These are phyloP conservation scores for Leishmania aethiopica DNA, from an alignment of 208 protist species.

Conservation along the genomic window DNA sequence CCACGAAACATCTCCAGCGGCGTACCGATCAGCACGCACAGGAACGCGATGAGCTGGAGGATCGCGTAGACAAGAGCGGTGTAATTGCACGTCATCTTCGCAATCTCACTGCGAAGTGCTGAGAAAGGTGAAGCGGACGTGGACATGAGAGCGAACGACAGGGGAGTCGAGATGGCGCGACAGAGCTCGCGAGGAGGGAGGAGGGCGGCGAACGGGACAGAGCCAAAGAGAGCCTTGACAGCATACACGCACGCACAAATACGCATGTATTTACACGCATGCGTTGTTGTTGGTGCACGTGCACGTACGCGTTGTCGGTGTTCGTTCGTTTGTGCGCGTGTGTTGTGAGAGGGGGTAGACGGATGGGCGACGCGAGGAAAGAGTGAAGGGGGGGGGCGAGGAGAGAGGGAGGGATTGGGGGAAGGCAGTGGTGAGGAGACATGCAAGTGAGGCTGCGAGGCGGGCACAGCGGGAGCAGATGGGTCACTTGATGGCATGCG, in stretches of 20 bases:
- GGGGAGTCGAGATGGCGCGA: background rate
- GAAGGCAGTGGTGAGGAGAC: background rate
- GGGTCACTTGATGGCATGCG: too few species aligned
- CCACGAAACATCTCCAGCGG: slow-evolving; percentile 56
- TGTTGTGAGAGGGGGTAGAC: background rate
- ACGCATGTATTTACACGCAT: too few species aligned
- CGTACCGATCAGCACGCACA: slow-evolving; percentile 53
- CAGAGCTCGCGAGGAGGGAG: background rate
- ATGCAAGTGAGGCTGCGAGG: background rate
- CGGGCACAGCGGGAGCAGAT: background rate
- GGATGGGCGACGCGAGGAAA: background rate
- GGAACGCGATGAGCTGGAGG: slow-evolving; percentile 38
- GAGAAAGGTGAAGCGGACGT: background rate
- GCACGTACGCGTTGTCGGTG: background rate
- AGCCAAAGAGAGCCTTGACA: background rate
- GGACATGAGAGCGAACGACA: background rate
- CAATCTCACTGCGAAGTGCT: background rate
- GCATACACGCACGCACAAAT: too few species aligned
- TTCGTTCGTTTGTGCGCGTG: slow-evolving; percentile 17
- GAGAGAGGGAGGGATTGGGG: background rate
- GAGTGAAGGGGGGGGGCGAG: background rate
- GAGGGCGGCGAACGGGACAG: background rate
- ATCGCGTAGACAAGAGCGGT: slow-evolving; percentile 56
- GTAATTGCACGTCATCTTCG: slow-evolving; percentile 12
- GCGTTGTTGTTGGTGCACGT: too few species aligned